phyloP scores from a whole-genome alignment of 768 basidiomycete species.

The Termitomyces sp. region DNA sequence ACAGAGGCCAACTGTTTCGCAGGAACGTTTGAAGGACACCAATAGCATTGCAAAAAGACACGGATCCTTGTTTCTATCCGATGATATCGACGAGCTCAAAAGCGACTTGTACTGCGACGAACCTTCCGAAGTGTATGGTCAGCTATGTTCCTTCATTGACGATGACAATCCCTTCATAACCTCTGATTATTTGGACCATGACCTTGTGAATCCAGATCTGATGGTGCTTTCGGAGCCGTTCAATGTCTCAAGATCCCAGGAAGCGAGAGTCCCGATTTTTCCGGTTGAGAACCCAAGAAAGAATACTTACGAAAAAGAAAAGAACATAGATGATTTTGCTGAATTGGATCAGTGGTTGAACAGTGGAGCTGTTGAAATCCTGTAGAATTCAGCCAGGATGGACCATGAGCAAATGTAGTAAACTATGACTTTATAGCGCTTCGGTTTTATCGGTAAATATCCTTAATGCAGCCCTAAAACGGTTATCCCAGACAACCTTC shows the following conservation, averaged over 20 bases:
- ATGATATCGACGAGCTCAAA: background rate
- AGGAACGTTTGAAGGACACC: background rate
- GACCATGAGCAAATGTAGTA: background rate
- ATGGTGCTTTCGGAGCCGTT: background rate
- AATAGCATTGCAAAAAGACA: background rate
- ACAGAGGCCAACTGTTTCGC: background rate
- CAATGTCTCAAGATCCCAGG: background rate
- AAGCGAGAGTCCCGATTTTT: background rate
- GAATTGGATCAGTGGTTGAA: slow-evolving; percentile 67
- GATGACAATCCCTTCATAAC: slow-evolving; percentile 27
- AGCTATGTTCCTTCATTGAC: background rate
- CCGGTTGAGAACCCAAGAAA: background rate
- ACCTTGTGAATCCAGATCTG: background rate
- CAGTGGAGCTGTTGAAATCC: slow-evolving; percentile 56
- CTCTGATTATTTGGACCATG: slow-evolving; percentile 12
- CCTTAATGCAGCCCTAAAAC: slow-evolving; percentile 53
- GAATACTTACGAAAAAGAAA: slow-evolving; percentile 9
- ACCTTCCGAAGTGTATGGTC: background rate
- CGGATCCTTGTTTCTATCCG: slow-evolving; percentile 4
- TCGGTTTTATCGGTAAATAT: slow-evolving; percentile 44
- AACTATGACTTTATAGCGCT: slow-evolving; percentile 6
- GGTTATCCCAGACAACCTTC: slow-evolving; percentile 71
- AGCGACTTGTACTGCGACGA: background rate
- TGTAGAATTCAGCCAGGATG: slow-evolving; percentile 15
- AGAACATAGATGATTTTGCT: slow-evolving; percentile 43